These are phyloP conservation scores for Panicum miliaceum DNA, from an alignment of 176 grass and related monocot genomes.

Conservation along the genomic window DNA sequence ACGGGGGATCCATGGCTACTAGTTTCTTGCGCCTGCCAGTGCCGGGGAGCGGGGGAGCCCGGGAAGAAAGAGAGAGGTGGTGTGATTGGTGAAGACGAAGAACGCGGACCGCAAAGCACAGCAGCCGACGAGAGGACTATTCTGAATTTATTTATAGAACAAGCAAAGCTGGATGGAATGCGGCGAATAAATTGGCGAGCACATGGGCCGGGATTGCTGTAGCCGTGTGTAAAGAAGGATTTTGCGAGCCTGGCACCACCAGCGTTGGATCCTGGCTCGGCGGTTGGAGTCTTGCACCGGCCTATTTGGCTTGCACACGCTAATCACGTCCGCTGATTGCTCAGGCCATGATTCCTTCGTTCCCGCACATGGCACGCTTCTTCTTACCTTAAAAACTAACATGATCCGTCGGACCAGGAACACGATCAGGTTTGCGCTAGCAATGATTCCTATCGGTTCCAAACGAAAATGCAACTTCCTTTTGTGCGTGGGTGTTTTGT, in stretches of 20 bases:
- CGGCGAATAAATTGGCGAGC: background rate
- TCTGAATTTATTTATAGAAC: no score
- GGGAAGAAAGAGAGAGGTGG: background rate
- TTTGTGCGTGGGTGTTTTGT: background rate
- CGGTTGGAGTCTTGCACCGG: conserved; percentile 6
- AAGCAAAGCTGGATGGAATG: conserved; percentile 22
- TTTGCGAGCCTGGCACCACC: background rate
- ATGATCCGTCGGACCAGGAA: background rate
- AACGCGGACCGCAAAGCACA: background rate
- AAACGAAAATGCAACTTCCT: background rate
- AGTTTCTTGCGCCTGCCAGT: background rate
- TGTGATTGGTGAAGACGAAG: background rate
- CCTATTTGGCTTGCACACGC: background rate
- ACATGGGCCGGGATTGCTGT: conserved; percentile 2
- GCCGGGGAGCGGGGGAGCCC: background rate
- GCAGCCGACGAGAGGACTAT: background rate
- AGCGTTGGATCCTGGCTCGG: background rate
- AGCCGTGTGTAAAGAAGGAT: background rate
- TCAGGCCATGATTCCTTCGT: background rate
- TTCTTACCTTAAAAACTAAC: background rate
- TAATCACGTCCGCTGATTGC: background rate
- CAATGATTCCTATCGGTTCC: background rate
- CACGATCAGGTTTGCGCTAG: no score
- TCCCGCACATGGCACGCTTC: background rate
- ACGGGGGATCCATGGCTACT: conserved; percentile 55